A percentile compares a stretch with the other conserved stretches of the same genome.
Conservation (phyloP, 2,329 filamentous ascomycete genomes). For the Sordariomycetes sp. region DNA sequence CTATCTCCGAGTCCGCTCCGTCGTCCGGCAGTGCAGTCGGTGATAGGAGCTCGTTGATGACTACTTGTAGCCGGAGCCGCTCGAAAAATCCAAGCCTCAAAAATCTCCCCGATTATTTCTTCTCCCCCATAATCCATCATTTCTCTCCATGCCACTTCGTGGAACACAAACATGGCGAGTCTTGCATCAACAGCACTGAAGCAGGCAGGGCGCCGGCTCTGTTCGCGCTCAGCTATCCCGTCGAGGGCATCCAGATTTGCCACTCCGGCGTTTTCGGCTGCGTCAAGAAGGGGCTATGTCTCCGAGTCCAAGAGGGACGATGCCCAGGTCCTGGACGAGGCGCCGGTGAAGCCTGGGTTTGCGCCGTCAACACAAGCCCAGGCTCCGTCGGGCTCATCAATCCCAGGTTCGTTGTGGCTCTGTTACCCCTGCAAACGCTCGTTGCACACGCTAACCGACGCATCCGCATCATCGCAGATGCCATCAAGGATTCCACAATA, state of each 20-base stretch:
- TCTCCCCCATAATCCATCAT: background rate
- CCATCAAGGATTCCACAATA: slow-evolving; percentile 81
- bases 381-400: slow-evolving; percentile 6
- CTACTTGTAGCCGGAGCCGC: background rate
- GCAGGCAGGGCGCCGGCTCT: slow-evolving; percentile 52
- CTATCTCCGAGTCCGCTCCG: background rate
- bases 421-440: background rate
- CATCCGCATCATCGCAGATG: slow-evolving; percentile 32
- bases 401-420: slow-evolving; percentile 1
- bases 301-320: slow-evolving; percentile 67
- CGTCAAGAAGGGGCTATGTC: slow-evolving; percentile 46
- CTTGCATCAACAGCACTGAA: slow-evolving; percentile 57
- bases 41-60: slow-evolving; percentile 3
- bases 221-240: slow-evolving; percentile 25
- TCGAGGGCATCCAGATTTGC: slow-evolving; percentile 10
- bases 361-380: slow-evolving; percentile 4
- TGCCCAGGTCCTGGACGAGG: slow-evolving; percentile 72
- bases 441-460: slow-evolving; percentile 9
- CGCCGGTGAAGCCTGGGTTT: slow-evolving; percentile 50
- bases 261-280: slow-evolving; percentile 1
- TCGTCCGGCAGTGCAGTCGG: slow-evolving; percentile 1
- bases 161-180: slow-evolving; percentile 38
- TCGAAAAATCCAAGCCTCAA: slow-evolving; percentile 1
- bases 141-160: background rate
- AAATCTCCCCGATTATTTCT: background rate